Base-by-base conservation (phyloP, 2,329 filamentous ascomycete genomes). In the Sporothrix protearum region DNA sequence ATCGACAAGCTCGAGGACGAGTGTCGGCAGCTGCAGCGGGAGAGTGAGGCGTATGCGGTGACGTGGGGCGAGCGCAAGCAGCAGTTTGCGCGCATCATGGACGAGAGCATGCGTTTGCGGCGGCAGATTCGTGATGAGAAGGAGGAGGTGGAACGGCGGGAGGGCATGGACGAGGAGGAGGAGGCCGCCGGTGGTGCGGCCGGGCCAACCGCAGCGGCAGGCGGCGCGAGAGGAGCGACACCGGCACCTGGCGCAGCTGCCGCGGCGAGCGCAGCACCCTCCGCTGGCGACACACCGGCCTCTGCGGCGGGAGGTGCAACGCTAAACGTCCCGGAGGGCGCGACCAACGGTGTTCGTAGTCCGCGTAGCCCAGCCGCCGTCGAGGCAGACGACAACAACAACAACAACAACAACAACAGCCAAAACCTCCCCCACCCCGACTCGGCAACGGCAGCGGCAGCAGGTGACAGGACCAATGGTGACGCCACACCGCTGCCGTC, bases 41-140 rank as follows among this genome's bases (percentile, higher is more conserved):
- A 98, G 83, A 93, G 92, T 77, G 87, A 88, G 77, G 90, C 92
- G 49, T 96, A 96, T 79, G 91, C 89, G 66, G 87, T 86, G 75
- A 96, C 93, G 0, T 97, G 94, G 94, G 85, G 87, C 55, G 94
- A 97, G 81, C 86, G 95, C 51, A 85, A 91, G 74, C 92, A 93
- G 76, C 93, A 97, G 81, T 97, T 97, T 80, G 92, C 91, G 72
- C 87, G 89, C 71, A 94, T 98, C 77, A 92, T 97, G 78, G 92
- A 94, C 73, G 95, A 97, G 82, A 93, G 93, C n/a, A 92, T 92
- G 87, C 86, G 92, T 74, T 86, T 98, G 79, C 85, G 94, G 72
- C 86, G 92, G 66, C 85, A 96, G 79, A 97, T 98, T 77, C 89
- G 94, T 73, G 94, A 97, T 77, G 95, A 97, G 84, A 97, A 97